Evolutionary conservation across 2,329 filamentous ascomycete species (phyloP).

Genomic region (Penicillium sp.): DNA sequence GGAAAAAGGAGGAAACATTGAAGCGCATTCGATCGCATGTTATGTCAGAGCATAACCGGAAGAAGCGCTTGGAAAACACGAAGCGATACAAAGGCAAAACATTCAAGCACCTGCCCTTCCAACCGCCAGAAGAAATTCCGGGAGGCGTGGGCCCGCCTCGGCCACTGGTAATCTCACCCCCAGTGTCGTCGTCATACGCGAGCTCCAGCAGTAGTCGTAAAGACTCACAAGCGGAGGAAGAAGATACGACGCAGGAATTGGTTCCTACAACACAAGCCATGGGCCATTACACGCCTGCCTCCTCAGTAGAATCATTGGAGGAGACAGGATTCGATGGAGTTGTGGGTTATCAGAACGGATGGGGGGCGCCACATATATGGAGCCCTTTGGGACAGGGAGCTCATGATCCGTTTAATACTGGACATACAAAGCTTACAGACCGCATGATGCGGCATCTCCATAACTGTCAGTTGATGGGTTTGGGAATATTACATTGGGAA

Average conservation of each 20-base stretch:
- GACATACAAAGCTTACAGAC: constrained; percentile 37
- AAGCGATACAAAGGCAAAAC: constrained; percentile 41
- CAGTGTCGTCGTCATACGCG: constrained; percentile 1
- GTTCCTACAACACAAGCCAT: constrained; percentile 6
- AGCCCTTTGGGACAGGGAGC: constrained; percentile 33
- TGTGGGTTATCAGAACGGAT: constrained; percentile 9
- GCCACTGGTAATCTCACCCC: not conserved
- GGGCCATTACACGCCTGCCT: constrained; percentile 7
- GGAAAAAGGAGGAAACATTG: constrained; percentile 39
- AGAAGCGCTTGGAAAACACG: constrained; percentile 41
- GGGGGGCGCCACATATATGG: constrained; percentile 21
- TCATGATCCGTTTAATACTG: constrained; percentile 37
- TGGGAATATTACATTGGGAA: not conserved
- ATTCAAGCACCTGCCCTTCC: constrained; percentile 39
- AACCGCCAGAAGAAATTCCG: constrained; percentile 28
- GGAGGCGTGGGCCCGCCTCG: constrained; percentile 8
- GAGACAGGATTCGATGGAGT: constrained; percentile 13
- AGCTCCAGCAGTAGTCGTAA: constrained; percentile 8
- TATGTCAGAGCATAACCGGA: constrained; percentile 45
- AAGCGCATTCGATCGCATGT: constrained; percentile 46
- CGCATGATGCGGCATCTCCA: constrained; percentile 40
- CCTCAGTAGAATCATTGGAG: constrained; percentile 12
- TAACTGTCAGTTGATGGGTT: constrained; percentile 29
- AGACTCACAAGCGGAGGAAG: constrained; percentile 10
- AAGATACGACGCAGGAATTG: constrained; percentile 13